Evolutionary conservation across 352 stramenopile genomes (phyloP).

Genomic region (Hyaloperonospora arabidopsidis): DNA sequence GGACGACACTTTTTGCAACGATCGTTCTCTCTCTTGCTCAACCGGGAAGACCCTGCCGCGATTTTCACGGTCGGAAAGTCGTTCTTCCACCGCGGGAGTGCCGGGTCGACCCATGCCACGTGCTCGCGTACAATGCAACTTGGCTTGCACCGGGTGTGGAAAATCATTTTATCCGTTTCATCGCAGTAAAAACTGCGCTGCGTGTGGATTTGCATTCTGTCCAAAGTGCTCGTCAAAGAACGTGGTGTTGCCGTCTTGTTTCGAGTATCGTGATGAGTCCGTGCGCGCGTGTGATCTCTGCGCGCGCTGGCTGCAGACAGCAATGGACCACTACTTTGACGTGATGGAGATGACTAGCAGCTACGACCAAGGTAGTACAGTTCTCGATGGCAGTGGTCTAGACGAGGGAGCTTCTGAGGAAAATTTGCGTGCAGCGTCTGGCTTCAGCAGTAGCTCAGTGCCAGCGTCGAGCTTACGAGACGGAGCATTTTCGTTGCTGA

Average conservation of each 20-base stretch:
- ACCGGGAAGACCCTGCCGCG: conserved; percentile 6
- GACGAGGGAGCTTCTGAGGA: conserved; percentile 22
- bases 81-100: conserved; percentile 3
- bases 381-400: conserved; percentile 8
- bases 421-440: conserved; percentile 9
- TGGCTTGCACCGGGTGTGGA: conserved; percentile 41
- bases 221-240: conserved; percentile 53
- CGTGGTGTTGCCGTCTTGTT: conserved; percentile 46
- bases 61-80: conserved; percentile 7
- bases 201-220: conserved; percentile 57
- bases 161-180: conserved; percentile 71
- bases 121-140: conserved; percentile 27
- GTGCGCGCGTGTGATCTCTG: conserved; percentile 58
- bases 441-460: conserved; percentile 10
- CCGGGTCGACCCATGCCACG: conserved; percentile 36
- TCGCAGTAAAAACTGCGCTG: conserved; percentile 47
- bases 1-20: conserved; percentile 1
- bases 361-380: conserved; percentile 9
- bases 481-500: conserved; percentile 7
- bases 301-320: conserved; percentile 54
- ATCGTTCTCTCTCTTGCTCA: conserved; percentile 12
- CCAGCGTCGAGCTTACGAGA: conserved; percentile 13
- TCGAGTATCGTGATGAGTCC: conserved; percentile 42
- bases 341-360: conserved; percentile 36
- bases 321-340: conserved; percentile 61